Conservation (phyloP, 2,329 filamentous ascomycete species). For the Fusarium equiseti region DNA sequence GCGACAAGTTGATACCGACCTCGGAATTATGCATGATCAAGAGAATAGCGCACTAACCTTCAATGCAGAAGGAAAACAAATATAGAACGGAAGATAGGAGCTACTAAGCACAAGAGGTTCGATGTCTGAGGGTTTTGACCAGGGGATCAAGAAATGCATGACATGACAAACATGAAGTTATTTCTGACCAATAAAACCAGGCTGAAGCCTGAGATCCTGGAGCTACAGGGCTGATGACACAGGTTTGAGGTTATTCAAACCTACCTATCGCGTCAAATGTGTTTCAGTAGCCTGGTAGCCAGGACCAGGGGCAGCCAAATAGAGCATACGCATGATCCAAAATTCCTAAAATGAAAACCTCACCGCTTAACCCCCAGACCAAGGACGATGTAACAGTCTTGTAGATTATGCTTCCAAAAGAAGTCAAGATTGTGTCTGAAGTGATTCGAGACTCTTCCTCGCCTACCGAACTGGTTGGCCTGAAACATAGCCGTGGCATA, state of each 20-base stretch:
- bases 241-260: background rate
- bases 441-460: background rate
- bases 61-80: too few species aligned
- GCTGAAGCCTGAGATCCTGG: background rate
- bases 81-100: background rate
- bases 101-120: background rate
- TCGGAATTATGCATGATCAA: rapidly evolving
- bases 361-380: background rate
- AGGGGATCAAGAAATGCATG: background rate
- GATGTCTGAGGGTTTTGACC: too few species aligned
- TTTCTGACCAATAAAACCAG: background rate
- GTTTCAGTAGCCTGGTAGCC: background rate
- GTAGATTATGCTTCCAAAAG: background rate
- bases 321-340: background rate
- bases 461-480: background rate
- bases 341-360: background rate
- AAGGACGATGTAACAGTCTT: background rate
- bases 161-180: background rate
- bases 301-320: background rate
- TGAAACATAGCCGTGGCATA: background rate
- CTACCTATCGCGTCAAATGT: background rate
- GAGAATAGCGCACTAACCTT: rapidly evolving
- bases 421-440: background rate
- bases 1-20: too few species aligned
- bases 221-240: background rate